Percentiles rank a stretch among this genome's conserved stretches.
These are phyloP conservation scores for Globisporangium nodosum DNA, from an alignment of 352 stramenopile species.

Conservation along the genomic window DNA sequence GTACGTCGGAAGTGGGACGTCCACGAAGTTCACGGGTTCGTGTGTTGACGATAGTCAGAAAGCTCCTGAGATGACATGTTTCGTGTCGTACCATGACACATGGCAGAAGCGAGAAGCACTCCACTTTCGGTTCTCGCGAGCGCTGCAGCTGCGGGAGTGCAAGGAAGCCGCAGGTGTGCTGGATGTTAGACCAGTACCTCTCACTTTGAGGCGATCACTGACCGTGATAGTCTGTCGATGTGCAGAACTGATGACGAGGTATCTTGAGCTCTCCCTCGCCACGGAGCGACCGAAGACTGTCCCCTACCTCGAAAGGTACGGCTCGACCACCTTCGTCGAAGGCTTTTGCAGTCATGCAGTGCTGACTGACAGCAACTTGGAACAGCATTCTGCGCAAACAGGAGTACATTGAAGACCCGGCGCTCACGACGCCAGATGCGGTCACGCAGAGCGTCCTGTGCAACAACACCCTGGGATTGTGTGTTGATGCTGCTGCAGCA, in stretches of 20 bases:
- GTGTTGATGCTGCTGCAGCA: slow-evolving; percentile 6
- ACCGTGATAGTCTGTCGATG: neutral
- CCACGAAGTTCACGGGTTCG: too few relatives aligned
- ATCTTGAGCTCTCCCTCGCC: slow-evolving; percentile 22
- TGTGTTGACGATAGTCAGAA: neutral
- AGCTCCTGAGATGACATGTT: neutral
- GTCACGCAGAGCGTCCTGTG: slow-evolving; percentile 27
- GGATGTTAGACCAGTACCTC: neutral
- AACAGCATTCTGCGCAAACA: slow-evolving; percentile 37
- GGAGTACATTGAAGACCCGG: slow-evolving; percentile 37
- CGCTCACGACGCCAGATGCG: slow-evolving; percentile 23
- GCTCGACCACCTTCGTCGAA: too few relatives aligned
- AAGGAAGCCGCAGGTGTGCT: slow-evolving; percentile 29
- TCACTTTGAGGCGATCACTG: neutral
- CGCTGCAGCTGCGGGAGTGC: slow-evolving; percentile 27
- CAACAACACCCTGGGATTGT: slow-evolving; percentile 34
- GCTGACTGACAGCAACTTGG: neutral
- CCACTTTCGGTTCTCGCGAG: slow-evolving; percentile 39
- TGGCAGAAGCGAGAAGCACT: slow-evolving; percentile 28
- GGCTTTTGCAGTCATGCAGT: too few relatives aligned
- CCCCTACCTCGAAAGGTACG: slow-evolving; percentile 31
- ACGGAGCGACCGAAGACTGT: slow-evolving; percentile 26
- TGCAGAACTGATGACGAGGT: slow-evolving; percentile 27
- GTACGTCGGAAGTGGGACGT: slow-evolving; percentile 12
- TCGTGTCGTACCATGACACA: neutral